Base-by-base conservation (phyloP, 345 rosid genomes). In the Acer negundo region DNA sequence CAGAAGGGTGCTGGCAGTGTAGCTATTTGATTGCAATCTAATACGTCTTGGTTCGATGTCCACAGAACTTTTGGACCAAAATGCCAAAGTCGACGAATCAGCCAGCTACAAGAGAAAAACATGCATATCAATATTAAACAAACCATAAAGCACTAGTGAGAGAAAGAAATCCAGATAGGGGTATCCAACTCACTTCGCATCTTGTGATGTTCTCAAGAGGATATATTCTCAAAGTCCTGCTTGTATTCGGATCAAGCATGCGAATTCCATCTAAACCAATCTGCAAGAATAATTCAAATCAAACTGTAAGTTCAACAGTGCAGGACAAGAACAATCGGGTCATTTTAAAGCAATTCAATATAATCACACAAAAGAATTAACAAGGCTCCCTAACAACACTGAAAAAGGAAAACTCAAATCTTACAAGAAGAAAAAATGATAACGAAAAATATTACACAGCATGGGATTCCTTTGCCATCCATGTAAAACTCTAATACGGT, bases 201-300 rank as follows among this genome's bases (percentile, higher is more conserved):
- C 91, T 89, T 16, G 99, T 91, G 69, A 97, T 87, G 83, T 85
- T 91, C 88, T 97, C 99, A 8, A 94, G 92, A 56, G 99, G 92
- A 83, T 97, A 97, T 88, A 97, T 93, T 79, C 98, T 97, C 81
- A 93, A 82, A 23, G 93, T 97, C 74, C 97, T 87, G 70, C 90
- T 84, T 44, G 93, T 90, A 75, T 81, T 88, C 17, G 99, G 97
- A 84, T 97, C 99, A 74, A 97, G 97, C 98, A 97, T 97, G 2
- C 93, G 93, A 35, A 97, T 89, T 13, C 98, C 98, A 87, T 97
- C 99, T 91, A 97, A 91, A 79, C 94, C 98, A 83, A 97, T 90
- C 99, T 97, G 89, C 74, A 79, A 81, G 9, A 75, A 10, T 59
- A 1, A 59, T 59, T n/a, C 63, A 59, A 59, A n/a, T 8, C 22